Evolutionary conservation across 495 filamentous ascomycete genomes (phyloP), one percentile per base, ranked within the genome.

Genomic region (Emericellopsis terricola): DNA sequence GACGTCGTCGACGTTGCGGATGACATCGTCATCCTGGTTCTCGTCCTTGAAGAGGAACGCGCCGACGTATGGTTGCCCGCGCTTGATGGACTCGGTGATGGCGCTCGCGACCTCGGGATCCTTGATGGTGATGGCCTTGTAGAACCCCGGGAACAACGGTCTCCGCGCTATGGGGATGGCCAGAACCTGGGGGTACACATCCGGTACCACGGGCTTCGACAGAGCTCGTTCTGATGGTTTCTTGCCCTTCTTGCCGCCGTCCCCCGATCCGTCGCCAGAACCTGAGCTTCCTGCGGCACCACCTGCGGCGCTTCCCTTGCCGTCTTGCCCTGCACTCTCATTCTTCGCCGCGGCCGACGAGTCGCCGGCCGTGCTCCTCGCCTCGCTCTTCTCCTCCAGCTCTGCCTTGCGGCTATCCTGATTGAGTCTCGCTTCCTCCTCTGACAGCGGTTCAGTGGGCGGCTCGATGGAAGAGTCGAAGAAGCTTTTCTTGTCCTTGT

Each of bases 21-120:
- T 94, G 10, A 82, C 69, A 52, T 99, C 91, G 37, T 79, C 76
- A 50, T 94, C 85, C 33, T 78, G 78, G 37, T 79, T 80, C 49
- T 94, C 87, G 51, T 96, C 87, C 55, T 96, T 96, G 59, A 94
- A 81, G 44, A 96, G 51, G 55, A 99, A 99, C 8, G 84, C 86
- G 37, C 91, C 91, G 19, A 99, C 80, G 41, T 99, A 99, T 29
- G 87, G 91, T 52, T 99, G 91, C 7, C 91, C 89, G n/a, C 86
- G 71, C 61, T 87, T 91, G 53, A 96, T 80, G 75, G 92, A 89
- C 41, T 99, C 91, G 41, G 83, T 73, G 38, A 99, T 91, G 10
- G 91, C 91, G 23, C 70, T 65, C 19, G 81, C 73, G 15, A 99
- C 91, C 42, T 83, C 78, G 4, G 75, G 79, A 50, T 99, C 82